Base-by-base conservation (phyloP, 441 rosid species). In the Jatropha podagrica region DNA sequence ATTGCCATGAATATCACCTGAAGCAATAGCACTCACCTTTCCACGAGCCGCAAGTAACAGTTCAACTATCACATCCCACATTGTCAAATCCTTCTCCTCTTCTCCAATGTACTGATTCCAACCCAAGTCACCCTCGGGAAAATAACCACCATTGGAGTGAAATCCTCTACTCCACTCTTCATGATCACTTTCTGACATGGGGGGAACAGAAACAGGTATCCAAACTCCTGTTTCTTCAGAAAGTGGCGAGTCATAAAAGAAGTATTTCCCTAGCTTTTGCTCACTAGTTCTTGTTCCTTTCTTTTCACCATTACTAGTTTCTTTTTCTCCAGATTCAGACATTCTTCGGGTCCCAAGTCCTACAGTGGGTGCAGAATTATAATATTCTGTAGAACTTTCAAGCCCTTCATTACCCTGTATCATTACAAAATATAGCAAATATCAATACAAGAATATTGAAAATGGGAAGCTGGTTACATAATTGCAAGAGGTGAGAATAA, bases 161-260 rank as follows among this genome's bases (percentile, higher is more conserved):
- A 90, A 88, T 3, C 94, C 93, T 81, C 88, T 83, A 2, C 80
- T 79, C 95, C 94, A 88, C 74, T 88, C 91, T 52, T 91, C 97
- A 23, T 80, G 88, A 59, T 86, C 89, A 69, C 83, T 81, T 74
- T 86, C 96, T 61, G 87, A 81, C 97, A 89, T 87, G 0, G 98
- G 98, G n/a, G 98, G 99, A 76, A 94, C 92, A 9, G 98, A 96
- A 68, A 96, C 98, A 2, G 98, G 99, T 80, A 96, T 96, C 98
- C 99, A 93, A 77, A 75, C 86, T 65, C 99, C 97, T 4, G 99
- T 93, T 61, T 92, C 97, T 72, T 93, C 98, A 65, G 86, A 83
- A 54, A 84, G 88, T 0, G 99, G 99, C 0, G 89, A 64, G 69
- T 91, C 98, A 71, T 93, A 93, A 82, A 78, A 88, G 77, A 96